Evolutionary conservation across 305 asterid genomes (phyloP), one percentile per base, ranked within the genome.

Genomic region (Fraxinus dipetala): DNA sequence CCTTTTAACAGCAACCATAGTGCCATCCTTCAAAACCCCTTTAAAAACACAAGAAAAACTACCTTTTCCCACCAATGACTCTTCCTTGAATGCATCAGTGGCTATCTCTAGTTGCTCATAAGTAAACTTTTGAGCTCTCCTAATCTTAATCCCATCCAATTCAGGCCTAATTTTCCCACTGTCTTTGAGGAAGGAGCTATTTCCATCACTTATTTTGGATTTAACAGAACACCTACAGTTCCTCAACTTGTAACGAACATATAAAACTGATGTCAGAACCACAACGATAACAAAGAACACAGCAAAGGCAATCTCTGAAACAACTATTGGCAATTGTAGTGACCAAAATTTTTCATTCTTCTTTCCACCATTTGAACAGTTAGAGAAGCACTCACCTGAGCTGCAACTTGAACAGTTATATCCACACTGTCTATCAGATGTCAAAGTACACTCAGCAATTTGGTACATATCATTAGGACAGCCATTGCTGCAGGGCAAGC

Each of bases 11-110:
- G 91, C 90, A 32, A 89, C 91, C 43, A 72, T 79, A 3, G 90
- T 87, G 34, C 91, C 89, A 24, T 89, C 90, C 78, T 84, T 87
- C 75, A 89, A 36, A 6, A 89, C 82, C 10, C 91, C 91, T 81
- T 87, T 87, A 80, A 89, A 89, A 30, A 89, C 91, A 31, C 90
- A 84, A 1, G 91, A 87, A 77, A 89, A 89, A 56, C 90, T 89
- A 18, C 91, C 91, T 61, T 87, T 87, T 38, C 90, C 91, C n/a
- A 89, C 91, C 61, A 82, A 85, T 0, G 90, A 84, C 81, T 87
- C 91, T 38, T 87, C 89, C 74, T 84, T 82, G 78, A 87, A 89
- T 30, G 90, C 85, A 4, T 70, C 85, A 0, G 90, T 87, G 40
- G 91, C 91, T 67, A 81, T 83, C 73, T 89, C 87, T 18, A 89